Evolutionary conservation across 345 rosid genomes (phyloP), one percentile per base, ranked within the genome.

Genomic region (Zanthoxylum bungeanum): DNA sequence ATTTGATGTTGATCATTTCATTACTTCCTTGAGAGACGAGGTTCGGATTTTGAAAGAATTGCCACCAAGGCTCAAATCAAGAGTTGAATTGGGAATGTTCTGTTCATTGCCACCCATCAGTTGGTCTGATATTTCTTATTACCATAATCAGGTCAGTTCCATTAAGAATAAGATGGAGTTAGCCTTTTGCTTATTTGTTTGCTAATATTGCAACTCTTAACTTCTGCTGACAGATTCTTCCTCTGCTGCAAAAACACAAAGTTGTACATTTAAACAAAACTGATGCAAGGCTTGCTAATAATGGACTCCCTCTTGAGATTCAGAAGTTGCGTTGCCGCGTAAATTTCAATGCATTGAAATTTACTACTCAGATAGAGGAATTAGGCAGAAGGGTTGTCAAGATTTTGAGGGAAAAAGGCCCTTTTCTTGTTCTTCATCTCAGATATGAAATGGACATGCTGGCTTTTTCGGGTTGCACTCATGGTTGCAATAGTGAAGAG

Each of bases 381-480:
- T 69, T 95, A 50, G 98, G 99, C 39, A 87, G 90, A 79, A 86
- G 74, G 76, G 84, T 87, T 30, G 93, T 89, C 44, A 72, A 69
- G 60, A 84, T 92, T 70, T 81, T 95, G 76, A 85, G 93, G 77
- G 88, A 87, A 77, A 92, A 83, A 65, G 98, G 98, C 36, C 97
- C 94, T 37, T 93, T 88, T 72, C 75, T 91, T 39, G 98, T 91
- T 59, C 93, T 95, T 50, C 99, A 95, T 84, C 97, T 95, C 17
- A 85, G 99, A 70, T 95, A 92, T 37, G 99, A 95, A 81, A 95
- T 92, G 98, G 99, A 95, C 79, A 95, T 95, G 99, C 67, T 95
- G 75, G 92, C 99, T 3, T 95, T 95, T 76, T 95, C 99, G 0
- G 99, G 98, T 52, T 95, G 99, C 81, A 87, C 98, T 47, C 96